Evolutionary conservation across 1,284 basidiomycete species (phyloP).

Genomic region (Cutaneotrichosporon cutaneum): DNA sequence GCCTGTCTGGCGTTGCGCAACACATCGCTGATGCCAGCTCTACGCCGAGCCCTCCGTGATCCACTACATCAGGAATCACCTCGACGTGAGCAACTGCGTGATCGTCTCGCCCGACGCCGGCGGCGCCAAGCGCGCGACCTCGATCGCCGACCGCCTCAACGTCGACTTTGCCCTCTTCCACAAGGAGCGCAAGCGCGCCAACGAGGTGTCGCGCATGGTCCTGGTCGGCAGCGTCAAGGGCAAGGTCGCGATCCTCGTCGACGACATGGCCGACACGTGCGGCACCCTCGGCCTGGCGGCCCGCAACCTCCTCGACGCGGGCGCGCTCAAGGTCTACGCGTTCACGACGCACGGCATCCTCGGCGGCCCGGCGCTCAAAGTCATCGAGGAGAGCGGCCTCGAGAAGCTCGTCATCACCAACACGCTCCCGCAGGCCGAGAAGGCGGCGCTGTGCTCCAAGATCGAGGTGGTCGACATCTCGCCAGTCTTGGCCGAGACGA

Average conservation of each 20-base stretch:
- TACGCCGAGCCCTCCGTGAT: constrained; percentile 97
- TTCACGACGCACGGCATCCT: constrained; percentile 98
- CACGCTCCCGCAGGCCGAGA: constrained; percentile 86
- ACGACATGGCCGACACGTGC: constrained; percentile 99
- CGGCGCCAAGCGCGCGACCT: constrained; percentile 96
- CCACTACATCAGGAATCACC: constrained; percentile 89
- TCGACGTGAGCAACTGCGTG: constrained; percentile 81
- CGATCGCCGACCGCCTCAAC: constrained; percentile 92
- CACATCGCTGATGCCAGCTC: constrained; percentile 53
- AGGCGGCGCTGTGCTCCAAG: constrained; percentile 73
- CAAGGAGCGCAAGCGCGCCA: constrained; percentile 99
- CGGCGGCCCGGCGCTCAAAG: constrained; percentile 77
- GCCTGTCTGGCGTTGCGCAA: neutral
- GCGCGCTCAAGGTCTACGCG: constrained; percentile 80
- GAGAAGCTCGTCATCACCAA: constrained; percentile 98
- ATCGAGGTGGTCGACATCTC: constrained; percentile 96
- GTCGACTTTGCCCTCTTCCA: constrained; percentile 99
- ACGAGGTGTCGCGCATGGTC: constrained; percentile 98
- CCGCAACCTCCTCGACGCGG: constrained; percentile 82
- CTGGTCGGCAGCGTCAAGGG: constrained; percentile 91
- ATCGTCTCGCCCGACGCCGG: constrained; percentile 99
- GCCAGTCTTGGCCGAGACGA: constrained; percentile 93
- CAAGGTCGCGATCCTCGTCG: constrained; percentile 95
- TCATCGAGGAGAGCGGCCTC: constrained; percentile 70
- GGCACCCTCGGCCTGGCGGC: constrained; percentile 95